These are phyloP conservation scores for Boletus subcaerulescens DNA, from an alignment of 768 basidiomycete genomes.

Conservation along the genomic window DNA sequence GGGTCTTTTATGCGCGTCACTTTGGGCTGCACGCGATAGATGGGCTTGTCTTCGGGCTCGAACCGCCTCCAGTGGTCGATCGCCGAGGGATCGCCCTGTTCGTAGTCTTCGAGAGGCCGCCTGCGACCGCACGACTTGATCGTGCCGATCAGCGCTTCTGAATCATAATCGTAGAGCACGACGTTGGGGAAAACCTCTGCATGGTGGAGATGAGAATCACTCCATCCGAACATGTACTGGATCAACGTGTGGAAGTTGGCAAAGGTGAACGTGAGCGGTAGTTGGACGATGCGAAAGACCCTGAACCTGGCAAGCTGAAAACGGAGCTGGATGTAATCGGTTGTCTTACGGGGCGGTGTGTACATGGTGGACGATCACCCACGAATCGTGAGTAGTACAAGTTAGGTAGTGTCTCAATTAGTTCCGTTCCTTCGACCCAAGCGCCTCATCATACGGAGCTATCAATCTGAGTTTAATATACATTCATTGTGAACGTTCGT, in stretches of 20 bases:
- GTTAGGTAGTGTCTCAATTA: too few species aligned
- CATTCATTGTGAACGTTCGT: neutral
- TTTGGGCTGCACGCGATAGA: conserved; percentile 15
- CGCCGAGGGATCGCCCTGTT: conserved; percentile 1
- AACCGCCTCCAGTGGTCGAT: conserved; percentile 17
- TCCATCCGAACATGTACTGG: conserved; percentile 34
- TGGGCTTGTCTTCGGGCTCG: conserved; percentile 11
- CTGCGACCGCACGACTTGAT: conserved; percentile 25
- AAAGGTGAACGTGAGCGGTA: conserved; percentile 30
- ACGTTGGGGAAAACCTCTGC: conserved; percentile 22
- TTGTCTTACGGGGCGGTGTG: conserved; percentile 9
- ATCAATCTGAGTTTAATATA: neutral
- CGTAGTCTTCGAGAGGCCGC: conserved; percentile 15
- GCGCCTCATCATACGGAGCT: too few species aligned
- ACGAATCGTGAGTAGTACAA: neutral
- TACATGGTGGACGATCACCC: conserved; percentile 8
- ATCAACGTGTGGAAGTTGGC: conserved; percentile 29
- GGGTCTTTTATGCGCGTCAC: conserved; percentile 4
- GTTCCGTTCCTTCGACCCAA: too few species aligned
- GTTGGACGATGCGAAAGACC: conserved; percentile 25
- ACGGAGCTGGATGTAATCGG: conserved; percentile 26
- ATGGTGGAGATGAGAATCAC: conserved; percentile 21
- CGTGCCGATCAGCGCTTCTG: conserved; percentile 6
- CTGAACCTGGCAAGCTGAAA: conserved; percentile 28
- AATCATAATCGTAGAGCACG: conserved; percentile 15